These are phyloP conservation scores for Paraphoma sp. DNA, from an alignment of 2,329 filamentous ascomycete species.

Conservation along the genomic window DNA sequence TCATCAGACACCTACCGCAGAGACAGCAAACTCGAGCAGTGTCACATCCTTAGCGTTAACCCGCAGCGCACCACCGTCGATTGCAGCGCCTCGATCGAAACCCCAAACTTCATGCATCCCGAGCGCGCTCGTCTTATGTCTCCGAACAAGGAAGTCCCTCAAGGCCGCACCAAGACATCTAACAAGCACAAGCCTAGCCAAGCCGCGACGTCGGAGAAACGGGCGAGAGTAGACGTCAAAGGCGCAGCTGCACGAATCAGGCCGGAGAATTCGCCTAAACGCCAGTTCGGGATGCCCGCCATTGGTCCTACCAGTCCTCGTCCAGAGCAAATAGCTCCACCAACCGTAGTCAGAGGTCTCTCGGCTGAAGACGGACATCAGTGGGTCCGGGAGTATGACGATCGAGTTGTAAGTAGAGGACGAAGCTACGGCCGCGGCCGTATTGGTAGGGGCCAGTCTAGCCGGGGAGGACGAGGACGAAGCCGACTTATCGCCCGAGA, in stretches of 20 bases:
- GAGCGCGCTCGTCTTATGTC: conserved; percentile 1
- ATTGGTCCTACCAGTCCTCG: background rate
- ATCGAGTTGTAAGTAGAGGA: background rate
- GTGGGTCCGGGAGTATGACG: background rate
- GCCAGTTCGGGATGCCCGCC: background rate
- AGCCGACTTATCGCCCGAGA: background rate
- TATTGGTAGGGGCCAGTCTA: background rate
- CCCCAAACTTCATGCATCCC: background rate
- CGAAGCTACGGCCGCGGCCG: background rate
- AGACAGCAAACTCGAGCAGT: no score
- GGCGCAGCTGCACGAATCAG: background rate
- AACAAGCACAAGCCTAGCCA: background rate
- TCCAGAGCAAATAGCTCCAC: background rate
- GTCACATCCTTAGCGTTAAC: background rate
- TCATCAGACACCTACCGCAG: no score
- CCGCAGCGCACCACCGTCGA: background rate
- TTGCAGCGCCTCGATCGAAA: background rate
- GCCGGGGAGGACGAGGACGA: background rate
- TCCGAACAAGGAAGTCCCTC: background rate
- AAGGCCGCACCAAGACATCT: background rate
- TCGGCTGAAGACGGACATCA: conserved; percentile 2
- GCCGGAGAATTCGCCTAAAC: background rate
- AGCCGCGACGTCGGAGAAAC: background rate
- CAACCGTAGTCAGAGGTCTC: background rate
- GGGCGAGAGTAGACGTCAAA: background rate